Evolutionary conservation across 2,329 filamentous ascomycete genomes (phyloP).

Genomic region (Drechmeria coniospora): DNA sequence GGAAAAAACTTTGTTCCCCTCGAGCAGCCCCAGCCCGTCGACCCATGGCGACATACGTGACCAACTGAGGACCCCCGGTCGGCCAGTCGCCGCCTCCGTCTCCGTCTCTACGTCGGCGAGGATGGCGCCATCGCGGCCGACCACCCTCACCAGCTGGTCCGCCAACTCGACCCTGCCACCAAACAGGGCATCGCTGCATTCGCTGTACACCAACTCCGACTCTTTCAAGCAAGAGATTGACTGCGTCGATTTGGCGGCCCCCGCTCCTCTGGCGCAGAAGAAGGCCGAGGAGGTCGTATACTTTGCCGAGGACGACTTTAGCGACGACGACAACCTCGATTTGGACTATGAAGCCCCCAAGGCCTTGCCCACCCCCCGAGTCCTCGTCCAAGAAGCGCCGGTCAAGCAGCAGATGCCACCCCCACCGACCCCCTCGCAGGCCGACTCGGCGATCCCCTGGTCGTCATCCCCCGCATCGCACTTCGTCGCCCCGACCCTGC

Average conservation of each 20-base stretch:
- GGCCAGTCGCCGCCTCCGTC: no score
- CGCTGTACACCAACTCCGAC: conserved; percentile 27
- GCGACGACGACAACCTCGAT: conserved; percentile 66
- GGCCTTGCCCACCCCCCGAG: conserved; percentile 26
- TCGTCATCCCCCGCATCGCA: conserved; percentile 48
- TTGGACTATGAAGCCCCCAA: conserved; percentile 48
- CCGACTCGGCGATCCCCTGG: conserved; percentile 43
- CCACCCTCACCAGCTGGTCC: conserved; percentile 14
- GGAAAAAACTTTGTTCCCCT: conserved; percentile 39
- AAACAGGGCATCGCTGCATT: conserved; percentile 18
- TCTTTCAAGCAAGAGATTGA: conserved; percentile 25
- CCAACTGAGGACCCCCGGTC: conserved; percentile 31
- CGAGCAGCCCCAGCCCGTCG: conserved; percentile 33
- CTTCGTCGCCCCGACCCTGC: conserved; percentile 23
- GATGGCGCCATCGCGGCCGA: conserved; percentile 13
- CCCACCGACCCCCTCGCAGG: conserved; percentile 13
- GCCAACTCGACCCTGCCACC: conserved; percentile 16
- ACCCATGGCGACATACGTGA: conserved; percentile 35
- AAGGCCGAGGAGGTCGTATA: conserved; percentile 27
- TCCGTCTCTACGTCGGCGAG: conserved; percentile 25
- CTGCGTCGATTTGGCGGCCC: conserved; percentile 19
- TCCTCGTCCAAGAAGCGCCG: no score
- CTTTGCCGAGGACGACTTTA: conserved; percentile 72
- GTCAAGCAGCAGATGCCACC: conserved; percentile 13
- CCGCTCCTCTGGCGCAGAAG: conserved; percentile 11